Evolutionary conservation across 1,139 yeast genomes (phyloP).

Genomic region (Lodderomyces theae): DNA sequence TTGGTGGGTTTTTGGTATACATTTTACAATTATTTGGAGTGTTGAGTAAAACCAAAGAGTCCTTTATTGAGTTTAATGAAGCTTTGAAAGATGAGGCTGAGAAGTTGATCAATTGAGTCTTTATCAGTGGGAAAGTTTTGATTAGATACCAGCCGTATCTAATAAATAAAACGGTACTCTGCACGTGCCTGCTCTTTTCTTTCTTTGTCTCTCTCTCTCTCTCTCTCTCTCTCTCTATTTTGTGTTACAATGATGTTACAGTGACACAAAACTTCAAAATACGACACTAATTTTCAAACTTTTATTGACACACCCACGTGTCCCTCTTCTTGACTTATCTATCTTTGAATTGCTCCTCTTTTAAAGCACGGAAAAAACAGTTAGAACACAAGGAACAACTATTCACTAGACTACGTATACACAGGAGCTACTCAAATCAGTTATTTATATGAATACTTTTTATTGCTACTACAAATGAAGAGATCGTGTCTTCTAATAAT

Average conservation of each 20-base stretch:
- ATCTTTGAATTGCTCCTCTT: too few relatives aligned
- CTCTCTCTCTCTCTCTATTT: neutral
- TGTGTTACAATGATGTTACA: neutral
- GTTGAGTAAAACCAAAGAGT: conserved; percentile 12
- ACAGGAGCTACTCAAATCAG: too few relatives aligned
- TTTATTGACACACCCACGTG: neutral
- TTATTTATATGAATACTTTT: too few relatives aligned
- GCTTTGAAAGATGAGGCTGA: conserved; percentile 15
- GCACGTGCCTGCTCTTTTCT: too few relatives aligned
- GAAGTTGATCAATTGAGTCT: conserved; percentile 1
- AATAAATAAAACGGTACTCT: too few relatives aligned
- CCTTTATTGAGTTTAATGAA: conserved; percentile 13
- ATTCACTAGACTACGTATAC: too few relatives aligned
- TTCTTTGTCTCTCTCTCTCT: neutral
- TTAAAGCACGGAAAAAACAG: too few relatives aligned
- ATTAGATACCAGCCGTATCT: too few relatives aligned
- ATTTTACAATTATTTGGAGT: conserved; percentile 13
- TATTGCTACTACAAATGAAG: too few relatives aligned
- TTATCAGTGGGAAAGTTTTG: too few relatives aligned
- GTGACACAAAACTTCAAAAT: neutral
- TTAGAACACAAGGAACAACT: too few relatives aligned
- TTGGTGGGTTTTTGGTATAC: conserved; percentile 17
- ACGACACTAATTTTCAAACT: neutral
- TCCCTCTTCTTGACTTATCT: neutral
- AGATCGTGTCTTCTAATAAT: too few relatives aligned